These are phyloP conservation scores for Phytophthora citricola DNA, from an alignment of 352 stramenopile genomes.

Conservation along the genomic window DNA sequence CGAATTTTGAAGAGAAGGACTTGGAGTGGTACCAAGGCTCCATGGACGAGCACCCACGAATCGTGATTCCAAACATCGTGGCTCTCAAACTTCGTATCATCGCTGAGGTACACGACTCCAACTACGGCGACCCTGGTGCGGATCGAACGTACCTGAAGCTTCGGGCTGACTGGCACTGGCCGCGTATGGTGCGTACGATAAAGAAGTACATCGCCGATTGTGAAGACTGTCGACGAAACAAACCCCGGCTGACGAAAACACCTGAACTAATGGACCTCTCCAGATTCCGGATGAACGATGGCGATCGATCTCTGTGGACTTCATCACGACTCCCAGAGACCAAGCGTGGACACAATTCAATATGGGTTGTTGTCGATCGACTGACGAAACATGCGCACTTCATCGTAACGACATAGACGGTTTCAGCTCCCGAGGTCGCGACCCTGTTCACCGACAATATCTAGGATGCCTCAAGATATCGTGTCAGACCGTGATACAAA, in stretches of 20 bases:
- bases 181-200: constrained; percentile 4
- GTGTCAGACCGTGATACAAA: too few relatives aligned
- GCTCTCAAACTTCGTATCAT: constrained; percentile 6
- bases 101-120: constrained; percentile 8
- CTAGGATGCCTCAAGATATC: too few relatives aligned
- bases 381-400: too few relatives aligned
- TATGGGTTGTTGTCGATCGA: too few relatives aligned
- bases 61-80: background rate
- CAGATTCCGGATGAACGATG: constrained; percentile 19
- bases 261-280: constrained; percentile 6
- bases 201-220: constrained; percentile 12
- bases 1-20: too few relatives aligned
- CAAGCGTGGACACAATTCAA: too few relatives aligned
- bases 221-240: constrained; percentile 17
- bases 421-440: too few relatives aligned
- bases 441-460: too few relatives aligned
- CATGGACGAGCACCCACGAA: background rate
- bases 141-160: constrained; percentile 13
- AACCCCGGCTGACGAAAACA: constrained; percentile 12
- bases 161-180: constrained; percentile 6
- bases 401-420: too few relatives aligned
- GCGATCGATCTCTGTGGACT: constrained; percentile 16
- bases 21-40: too few relatives aligned
- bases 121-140: background rate
- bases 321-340: constrained; percentile 17